Base-by-base conservation (phyloP, 2,329 filamentous ascomycete species). In the Colletotrichum horii region DNA sequence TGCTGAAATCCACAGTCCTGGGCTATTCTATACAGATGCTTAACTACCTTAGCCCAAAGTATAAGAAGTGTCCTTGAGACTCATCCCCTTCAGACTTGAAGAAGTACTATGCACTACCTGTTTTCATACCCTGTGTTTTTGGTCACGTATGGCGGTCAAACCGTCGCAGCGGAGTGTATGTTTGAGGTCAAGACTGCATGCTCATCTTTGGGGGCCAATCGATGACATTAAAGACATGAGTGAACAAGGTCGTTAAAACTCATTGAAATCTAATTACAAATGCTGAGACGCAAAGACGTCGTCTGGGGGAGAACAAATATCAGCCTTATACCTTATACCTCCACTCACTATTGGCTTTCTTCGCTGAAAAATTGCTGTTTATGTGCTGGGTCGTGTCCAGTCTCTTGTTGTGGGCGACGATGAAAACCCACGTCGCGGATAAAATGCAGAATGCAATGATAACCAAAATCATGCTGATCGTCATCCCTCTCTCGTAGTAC, bases 401-500 rank as follows among this genome's bases (percentile, higher is more conserved):
- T 15, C 65, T 67, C 14, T 36, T 75, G 22, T 78, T 78, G 14
- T 72, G 64, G 4, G 58, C 16, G 2, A 32, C 9, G 7, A 77
- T 78, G 22, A 71, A 78, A 1, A 36, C 3, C 77, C 77, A 78
- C 11, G 71, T 64, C 4, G n/a, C 43, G 2, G 68, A 60, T 11
- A 76, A 30, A 4, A 78, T 19, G 2, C 19, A 64, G 4, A 71
- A 71, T 4, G 71, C 75, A 4, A 77, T 38, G 28, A 76, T 61
- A 0, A 66, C 73, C 12, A 78, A 19, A 14, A 74, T 69, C 70
- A 78, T 70, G 12, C 75, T 68, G 3, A 65, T 52, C 1, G 76
- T 78, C 77, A 78, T 78, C 1, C 77, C 77, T 6, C 65, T 55
- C 30, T 61, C 34, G 64, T 78, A 78, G 43, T 67, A 71, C 6